Evolutionary conservation across 78 protist species (phyloP).

Genomic region (Thecamonas trahens): DNA sequence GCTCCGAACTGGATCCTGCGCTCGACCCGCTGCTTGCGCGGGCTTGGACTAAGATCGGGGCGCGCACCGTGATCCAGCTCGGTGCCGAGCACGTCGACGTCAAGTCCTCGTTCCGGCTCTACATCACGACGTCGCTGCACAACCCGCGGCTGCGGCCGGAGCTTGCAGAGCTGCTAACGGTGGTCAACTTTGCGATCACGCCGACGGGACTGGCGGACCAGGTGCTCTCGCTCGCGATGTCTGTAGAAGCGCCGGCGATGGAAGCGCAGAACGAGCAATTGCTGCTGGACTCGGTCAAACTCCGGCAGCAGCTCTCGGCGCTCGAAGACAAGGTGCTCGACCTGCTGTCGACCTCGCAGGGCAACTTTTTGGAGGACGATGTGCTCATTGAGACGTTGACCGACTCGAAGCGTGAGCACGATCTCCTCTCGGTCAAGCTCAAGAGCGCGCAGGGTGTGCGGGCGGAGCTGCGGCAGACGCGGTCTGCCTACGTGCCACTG

Average conservation of each 20-base stretch:
- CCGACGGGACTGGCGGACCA: constrained; percentile 70
- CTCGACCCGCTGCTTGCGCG: constrained; percentile 37
- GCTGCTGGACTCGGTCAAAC: constrained; percentile 25
- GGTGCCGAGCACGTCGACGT: constrained; percentile 46
- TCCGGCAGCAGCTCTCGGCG: constrained; percentile 19
- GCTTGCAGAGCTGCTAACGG: constrained; percentile 32
- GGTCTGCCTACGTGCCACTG: constrained; percentile 39
- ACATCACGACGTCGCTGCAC: constrained; percentile 56
- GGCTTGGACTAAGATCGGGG: constrained; percentile 32
- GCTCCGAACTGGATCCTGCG: constrained; percentile 39
- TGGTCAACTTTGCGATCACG: constrained; percentile 65
- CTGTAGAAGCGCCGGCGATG: constrained; percentile 41
- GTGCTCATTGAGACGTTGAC: constrained; percentile 48
- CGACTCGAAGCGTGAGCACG: constrained; percentile 35
- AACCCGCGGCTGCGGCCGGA: constrained; percentile 70
- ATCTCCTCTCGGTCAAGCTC: constrained; percentile 32
- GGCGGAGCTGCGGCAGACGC: constrained; percentile 26
- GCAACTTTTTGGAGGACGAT: constrained; percentile 63
- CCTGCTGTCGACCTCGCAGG: constrained; percentile 30
- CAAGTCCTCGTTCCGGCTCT: constrained; percentile 38
- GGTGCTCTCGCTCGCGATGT: constrained; percentile 44
- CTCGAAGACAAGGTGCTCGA: constrained; percentile 50
- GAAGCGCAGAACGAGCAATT: constrained; percentile 38
- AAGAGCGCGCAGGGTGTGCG: constrained; percentile 50
- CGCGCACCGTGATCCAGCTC: constrained; percentile 9